Conservation (phyloP, 1,139 yeast species). For the Suhomyces bolitotheri region DNA sequence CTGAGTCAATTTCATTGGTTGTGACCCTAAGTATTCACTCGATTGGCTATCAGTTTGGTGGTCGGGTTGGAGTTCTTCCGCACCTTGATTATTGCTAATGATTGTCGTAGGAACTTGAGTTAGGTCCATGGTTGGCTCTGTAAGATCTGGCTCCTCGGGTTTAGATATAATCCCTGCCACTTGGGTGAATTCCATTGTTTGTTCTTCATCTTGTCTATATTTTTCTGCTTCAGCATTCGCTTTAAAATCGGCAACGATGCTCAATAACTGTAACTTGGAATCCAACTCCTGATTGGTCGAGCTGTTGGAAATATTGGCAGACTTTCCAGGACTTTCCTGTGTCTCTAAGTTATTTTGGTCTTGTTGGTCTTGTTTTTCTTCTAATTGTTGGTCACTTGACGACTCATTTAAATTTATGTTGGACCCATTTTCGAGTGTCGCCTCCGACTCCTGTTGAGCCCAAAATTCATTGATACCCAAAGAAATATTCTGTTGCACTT, state of each 20-base stretch:
- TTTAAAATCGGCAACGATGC: not conserved
- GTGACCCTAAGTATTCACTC: conserved; percentile 15
- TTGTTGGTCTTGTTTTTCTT: conserved; percentile 3
- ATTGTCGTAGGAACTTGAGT: conserved; percentile 12
- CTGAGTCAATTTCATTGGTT: conserved; percentile 27
- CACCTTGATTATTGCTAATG: not conserved
- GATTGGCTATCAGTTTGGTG: not conserved
- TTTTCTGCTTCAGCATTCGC: not conserved
- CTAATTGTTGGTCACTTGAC: not conserved
- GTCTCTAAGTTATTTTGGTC: not conserved
- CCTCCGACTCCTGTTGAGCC: no score
- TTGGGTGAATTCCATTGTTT: conserved; percentile 18
- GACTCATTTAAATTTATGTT: not conserved
- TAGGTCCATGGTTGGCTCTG: conserved; percentile 7
- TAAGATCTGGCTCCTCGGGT: not conserved
- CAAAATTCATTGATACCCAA: conserved; percentile 16
- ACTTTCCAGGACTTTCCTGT: not conserved
- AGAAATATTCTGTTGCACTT: conserved; percentile 12
- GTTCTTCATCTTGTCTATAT: conserved; percentile 10
- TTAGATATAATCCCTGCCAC: not conserved
- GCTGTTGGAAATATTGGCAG: not conserved
- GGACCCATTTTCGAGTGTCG: no score
- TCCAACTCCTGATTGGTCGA: not conserved
- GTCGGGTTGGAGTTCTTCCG: not conserved
- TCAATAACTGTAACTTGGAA: not conserved